Evolutionary conservation across 371 early-diverging fungal genomes (phyloP), one percentile per base, ranked within the genome.

Genomic region (Haplosporangium sp.): DNA sequence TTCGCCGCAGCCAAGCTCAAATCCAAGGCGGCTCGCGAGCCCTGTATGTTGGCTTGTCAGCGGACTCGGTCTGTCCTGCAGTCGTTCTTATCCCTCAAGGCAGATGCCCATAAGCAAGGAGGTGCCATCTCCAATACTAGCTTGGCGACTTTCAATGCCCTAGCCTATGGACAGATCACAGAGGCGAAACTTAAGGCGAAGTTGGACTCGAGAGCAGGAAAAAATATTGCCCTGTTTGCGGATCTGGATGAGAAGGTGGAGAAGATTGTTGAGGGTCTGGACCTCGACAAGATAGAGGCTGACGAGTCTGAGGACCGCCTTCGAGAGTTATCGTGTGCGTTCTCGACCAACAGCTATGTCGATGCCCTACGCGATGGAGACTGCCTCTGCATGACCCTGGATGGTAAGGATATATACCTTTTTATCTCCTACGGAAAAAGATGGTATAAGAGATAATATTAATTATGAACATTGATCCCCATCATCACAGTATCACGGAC

Each of bases 371-470:
- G 64, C 21, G 82, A 80, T 37, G 81, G 80, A 9, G 83, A 83
- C 50, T 83, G 83, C 59, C 67, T 83, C 1, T 82, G 83, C 53
- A 68, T 83, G 67, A 72, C 82, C 5, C 51, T 83, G 37, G 82
- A 83, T 64, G 76, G 76, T 75, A 69, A 54, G 57, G 40, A 9
- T 11, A 16, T 18, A 18, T 36, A 36, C 20, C 16, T 14, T 58
- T 51, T 56, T 61, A n/a, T 43, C n/a, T n/a, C 10, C 23, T 16
- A 29, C 1, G 29, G 29, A 29, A 29, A 29, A 29, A 29, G 4
- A 4, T 29, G 29, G 29, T 29, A 29, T 29, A 29, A 29, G 29
- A 29, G 29, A 29, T 29, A 4, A 29, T 29, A 29, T 29, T 29
- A 29, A 29, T 29, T 4, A 29, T 29, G 29, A 29, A 29, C 29